phyloP scores from a whole-genome alignment of 352 stramenopile genomes.

The Phytophthora capsici region DNA sequence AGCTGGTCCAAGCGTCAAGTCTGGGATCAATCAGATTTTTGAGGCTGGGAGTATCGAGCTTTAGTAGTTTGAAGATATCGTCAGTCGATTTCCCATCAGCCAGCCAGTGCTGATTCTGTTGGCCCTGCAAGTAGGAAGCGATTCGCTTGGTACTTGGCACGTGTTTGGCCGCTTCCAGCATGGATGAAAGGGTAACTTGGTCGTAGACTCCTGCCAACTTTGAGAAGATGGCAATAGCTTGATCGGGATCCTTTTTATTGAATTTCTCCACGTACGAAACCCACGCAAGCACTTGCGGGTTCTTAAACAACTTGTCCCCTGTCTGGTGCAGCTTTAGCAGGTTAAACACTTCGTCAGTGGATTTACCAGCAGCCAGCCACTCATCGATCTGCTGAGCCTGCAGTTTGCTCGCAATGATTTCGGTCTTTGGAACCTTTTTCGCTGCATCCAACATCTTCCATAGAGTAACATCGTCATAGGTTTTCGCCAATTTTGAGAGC shows the following conservation, averaged over 20 bases:
- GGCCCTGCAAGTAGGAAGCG: not conserved
- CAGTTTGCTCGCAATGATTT: constrained; percentile 1
- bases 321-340: not conserved
- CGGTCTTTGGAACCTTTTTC: not conserved
- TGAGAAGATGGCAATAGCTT: not conserved
- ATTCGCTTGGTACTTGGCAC: not conserved
- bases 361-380: constrained; percentile 1
- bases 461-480: not conserved
- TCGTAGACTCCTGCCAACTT: not conserved
- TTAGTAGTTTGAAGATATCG: not conserved
- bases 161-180: not conserved
- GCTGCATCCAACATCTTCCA: constrained; percentile 12
- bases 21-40: not conserved
- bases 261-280: not conserved
- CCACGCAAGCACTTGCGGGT: constrained; percentile 3
- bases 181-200: not conserved
- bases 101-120: not conserved
- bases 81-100: not conserved
- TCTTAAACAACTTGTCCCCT: not conserved
- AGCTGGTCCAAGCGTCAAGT: constrained; percentile 7
- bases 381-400: not conserved
- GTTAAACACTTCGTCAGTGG: constrained; percentile 4
- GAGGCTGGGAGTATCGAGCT: not conserved
- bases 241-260: not conserved
- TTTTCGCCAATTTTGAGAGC: constrained; percentile 2